Evolutionary conservation across 352 stramenopile species (phyloP).

Genomic region (Albugo laibachii): DNA sequence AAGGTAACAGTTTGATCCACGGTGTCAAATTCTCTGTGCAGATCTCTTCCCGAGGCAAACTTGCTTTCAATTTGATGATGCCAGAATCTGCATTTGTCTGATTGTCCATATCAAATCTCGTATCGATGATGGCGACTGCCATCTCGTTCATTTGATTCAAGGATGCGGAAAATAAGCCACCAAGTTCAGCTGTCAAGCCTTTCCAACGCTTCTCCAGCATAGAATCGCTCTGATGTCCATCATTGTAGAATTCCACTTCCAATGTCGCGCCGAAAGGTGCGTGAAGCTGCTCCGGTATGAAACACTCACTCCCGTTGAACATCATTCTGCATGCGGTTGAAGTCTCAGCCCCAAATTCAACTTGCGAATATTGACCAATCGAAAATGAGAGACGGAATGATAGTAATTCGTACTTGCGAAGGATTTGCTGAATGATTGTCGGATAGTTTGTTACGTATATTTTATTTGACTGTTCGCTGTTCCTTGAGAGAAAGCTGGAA

Average conservation of each 20-base stretch:
- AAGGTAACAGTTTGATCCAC: constrained; percentile 79
- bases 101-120: neutral
- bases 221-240: no score
- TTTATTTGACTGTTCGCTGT: no score
- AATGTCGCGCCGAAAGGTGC: constrained; percentile 44
- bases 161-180: constrained; percentile 65
- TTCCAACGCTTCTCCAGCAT: constrained; percentile 22
- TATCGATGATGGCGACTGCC: neutral
- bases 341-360: constrained; percentile 16
- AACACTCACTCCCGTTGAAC: constrained; percentile 3
- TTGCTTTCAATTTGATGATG: constrained; percentile 28
- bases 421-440: constrained; percentile 39
- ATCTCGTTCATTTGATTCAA: constrained; percentile 55
- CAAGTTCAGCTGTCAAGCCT: constrained; percentile 49
- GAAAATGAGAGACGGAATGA: constrained; percentile 48
- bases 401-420: constrained; percentile 44
- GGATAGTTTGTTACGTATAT: constrained; percentile 11
- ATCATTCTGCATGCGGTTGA: neutral
- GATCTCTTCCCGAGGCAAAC: constrained; percentile 55
- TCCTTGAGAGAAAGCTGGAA: no score
- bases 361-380: constrained; percentile 31
- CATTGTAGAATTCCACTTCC: constrained; percentile 19
- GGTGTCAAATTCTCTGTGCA: constrained; percentile 79
- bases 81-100: neutral
- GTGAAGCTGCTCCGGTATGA: constrained; percentile 6